Base-by-base conservation (phyloP, 192 early-diverging fungal genomes). In the Coemansia sp. region DNA sequence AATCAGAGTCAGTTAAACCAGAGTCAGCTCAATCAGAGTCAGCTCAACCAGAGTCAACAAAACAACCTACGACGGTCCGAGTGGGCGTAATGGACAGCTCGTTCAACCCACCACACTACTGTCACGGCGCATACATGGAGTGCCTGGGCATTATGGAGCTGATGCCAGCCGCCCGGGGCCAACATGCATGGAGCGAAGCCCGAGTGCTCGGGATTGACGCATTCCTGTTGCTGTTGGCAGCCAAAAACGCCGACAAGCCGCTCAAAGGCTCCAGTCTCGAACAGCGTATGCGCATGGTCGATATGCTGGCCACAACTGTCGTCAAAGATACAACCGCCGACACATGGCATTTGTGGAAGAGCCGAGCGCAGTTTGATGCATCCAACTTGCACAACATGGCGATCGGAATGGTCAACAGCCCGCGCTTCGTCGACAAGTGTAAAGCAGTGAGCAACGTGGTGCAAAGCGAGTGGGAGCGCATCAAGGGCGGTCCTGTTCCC, bases 231-330 rank as follows among this genome's bases (percentile, higher is more conserved):
- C 67, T 93, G 3, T 76, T 90, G 55, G 82, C 86, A 0, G 83
- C 83, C 3, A 74, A 73, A 32, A 93, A 93, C 66, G 87, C 83
- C 5, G 92, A 93, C 66, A 93, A 93, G 73, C 26, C 65, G 39
- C 57, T 71, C n/a, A 64, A 62, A 12, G 88, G 86, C 10, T 80
- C 86, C 3, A 71, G 65, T 12, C 81, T 83, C 0, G 69, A 79
- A 41, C 86, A 92, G 69, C 82, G 90, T 59, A 62, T 89, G 58
- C 76, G 84, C 59, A 90, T 92, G 90, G 88, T 92, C 65, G 85
- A 90, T 54, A 68, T 84, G 35, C 58, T 89, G 57, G 88, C 85
- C 0, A 54, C 57, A 13, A 57, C 59, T 1, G 45, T 84, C 2
- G 75, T 72, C 12, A n/a, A 35, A 45, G 74, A 70, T 58, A 67